Evolutionary conservation across 1,139 yeast species (phyloP).

Genomic region (Saccharomyces hybrid): DNA sequence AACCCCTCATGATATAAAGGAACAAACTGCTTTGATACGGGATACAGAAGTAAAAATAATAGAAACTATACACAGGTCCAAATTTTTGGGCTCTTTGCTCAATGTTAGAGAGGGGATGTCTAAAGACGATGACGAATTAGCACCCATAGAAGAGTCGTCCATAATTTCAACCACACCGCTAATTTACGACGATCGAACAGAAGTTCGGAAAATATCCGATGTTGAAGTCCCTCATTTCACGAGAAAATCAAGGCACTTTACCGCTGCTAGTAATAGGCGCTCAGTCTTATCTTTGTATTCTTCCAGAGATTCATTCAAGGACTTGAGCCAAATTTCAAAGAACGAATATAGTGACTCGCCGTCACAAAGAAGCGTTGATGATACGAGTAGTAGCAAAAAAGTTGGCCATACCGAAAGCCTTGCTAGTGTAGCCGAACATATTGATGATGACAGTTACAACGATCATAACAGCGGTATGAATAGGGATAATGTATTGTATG

Average conservation of each 20-base stretch:
- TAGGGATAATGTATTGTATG: neutral
- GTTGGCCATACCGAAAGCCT: no score
- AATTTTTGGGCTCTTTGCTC: conserved; percentile 37
- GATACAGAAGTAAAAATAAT: conserved; percentile 25
- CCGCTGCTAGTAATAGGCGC: conserved; percentile 55
- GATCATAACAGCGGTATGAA: neutral
- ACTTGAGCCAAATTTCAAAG: conserved; percentile 46
- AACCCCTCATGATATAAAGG: conserved; percentile 3
- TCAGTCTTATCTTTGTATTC: conserved; percentile 64
- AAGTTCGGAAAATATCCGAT: conserved; percentile 41
- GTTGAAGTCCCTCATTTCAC: conserved; percentile 63
- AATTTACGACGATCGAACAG: conserved; percentile 5
- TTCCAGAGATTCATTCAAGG: conserved; percentile 44
- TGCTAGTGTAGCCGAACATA: neutral
- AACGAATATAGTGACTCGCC: conserved; percentile 19
- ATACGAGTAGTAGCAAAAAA: conserved; percentile 15
- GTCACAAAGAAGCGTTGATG: conserved; percentile 7
- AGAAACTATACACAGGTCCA: conserved; percentile 37
- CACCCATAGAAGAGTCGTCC: conserved; percentile 2
- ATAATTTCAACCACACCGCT: neutral
- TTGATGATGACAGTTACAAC: neutral
- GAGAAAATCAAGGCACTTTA: conserved; percentile 55
- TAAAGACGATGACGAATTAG: conserved; percentile 11
- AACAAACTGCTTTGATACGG: conserved; percentile 3
- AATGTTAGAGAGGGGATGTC: conserved; percentile 39